Evolutionary conservation across 2,329 filamentous ascomycete species (phyloP).

Genomic region (Metarhizium humberi): DNA sequence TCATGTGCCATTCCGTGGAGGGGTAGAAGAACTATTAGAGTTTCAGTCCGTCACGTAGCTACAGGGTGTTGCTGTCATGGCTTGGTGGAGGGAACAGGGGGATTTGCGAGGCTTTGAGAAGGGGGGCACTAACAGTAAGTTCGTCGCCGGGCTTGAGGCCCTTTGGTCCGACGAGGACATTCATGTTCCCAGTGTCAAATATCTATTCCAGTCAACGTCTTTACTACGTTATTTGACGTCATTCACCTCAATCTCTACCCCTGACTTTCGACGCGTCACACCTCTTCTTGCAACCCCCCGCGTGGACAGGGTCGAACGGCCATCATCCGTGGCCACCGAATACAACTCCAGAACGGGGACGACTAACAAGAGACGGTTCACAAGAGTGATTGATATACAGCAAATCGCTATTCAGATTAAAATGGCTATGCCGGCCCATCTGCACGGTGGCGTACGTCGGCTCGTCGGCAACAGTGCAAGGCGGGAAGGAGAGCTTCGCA

Average conservation of each 20-base stretch:
- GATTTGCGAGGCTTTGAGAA: too few relatives aligned
- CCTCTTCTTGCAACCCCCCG: background rate
- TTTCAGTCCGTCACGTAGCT: too few relatives aligned
- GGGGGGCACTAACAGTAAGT: slow-evolving; percentile 36
- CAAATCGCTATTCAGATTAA: slow-evolving; percentile 57
- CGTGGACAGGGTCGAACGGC: background rate
- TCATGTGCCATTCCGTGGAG: slow-evolving; percentile 67
- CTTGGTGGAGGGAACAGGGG: too few relatives aligned
- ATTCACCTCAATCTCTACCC: background rate
- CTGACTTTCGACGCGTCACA: background rate
- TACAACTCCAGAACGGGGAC: background rate
- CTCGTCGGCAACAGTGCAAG: slow-evolving; percentile 44
- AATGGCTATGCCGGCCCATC: slow-evolving; percentile 43
- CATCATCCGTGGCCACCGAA: background rate
- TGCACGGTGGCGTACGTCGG: slow-evolving; percentile 58
- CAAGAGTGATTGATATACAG: slow-evolving; percentile 62
- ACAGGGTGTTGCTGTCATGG: too few relatives aligned
- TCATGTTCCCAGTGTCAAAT: slow-evolving; percentile 48
- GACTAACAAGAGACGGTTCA: slow-evolving; percentile 53
- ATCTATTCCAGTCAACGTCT: slow-evolving; percentile 30
- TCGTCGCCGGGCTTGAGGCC: slow-evolving; percentile 48
- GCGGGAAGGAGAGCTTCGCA: slow-evolving; percentile 57
- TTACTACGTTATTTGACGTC: background rate
- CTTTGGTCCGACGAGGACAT: slow-evolving; percentile 47
- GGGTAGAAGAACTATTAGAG: slow-evolving; percentile 58